These are phyloP conservation scores for Solanum hybrid DNA, from an alignment of 305 asterid genomes.

Conservation along the genomic window DNA sequence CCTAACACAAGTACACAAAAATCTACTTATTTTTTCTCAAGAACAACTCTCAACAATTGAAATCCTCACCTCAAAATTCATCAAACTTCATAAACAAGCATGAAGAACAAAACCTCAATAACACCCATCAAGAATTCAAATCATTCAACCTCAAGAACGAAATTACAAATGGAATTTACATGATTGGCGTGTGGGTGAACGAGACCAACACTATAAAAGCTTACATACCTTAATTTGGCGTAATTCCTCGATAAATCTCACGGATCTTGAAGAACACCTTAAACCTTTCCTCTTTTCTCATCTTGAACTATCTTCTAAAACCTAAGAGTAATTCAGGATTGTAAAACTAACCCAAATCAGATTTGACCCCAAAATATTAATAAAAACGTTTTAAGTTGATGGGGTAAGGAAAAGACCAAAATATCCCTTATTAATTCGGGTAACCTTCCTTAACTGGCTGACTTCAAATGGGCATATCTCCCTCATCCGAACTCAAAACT, in stretches of 20 bases:
- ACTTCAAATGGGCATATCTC: neutral
- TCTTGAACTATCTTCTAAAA: neutral
- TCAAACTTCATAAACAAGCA: neutral
- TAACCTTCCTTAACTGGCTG: neutral
- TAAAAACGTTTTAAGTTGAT: neutral
- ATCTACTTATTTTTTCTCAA: neutral
- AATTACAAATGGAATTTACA: neutral
- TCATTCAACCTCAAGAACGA: neutral
- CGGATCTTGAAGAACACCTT: too few relatives aligned
- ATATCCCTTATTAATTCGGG: neutral
- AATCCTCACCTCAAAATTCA: neutral
- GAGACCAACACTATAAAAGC: neutral
- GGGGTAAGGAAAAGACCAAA: neutral
- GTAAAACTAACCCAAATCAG: neutral
- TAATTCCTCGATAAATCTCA: too few relatives aligned
- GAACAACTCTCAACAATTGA: neutral
- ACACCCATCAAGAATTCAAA: neutral
- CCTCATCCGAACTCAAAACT: neutral
- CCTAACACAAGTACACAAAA: neutral
- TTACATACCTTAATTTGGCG: too few relatives aligned
- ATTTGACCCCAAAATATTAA: neutral
- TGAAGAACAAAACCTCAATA: neutral
- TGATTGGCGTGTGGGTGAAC: neutral
- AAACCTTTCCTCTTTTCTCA: neutral
- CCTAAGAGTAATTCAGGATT: neutral